Base-by-base conservation (phyloP, 305 asterid genomes). In the Ilex paraguariensis region DNA sequence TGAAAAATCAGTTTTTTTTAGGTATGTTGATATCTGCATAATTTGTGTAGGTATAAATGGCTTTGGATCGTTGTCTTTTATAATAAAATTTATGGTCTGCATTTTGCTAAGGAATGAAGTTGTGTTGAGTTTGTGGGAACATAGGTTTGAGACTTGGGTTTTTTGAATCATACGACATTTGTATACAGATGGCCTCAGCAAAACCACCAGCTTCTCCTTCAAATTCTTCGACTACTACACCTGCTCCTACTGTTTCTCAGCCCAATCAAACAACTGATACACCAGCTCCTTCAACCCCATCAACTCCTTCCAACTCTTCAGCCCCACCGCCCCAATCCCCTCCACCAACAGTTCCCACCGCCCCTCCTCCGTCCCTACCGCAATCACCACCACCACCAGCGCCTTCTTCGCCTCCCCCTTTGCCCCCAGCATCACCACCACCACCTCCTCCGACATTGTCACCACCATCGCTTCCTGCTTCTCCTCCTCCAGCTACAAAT, bases 321-420 rank as follows among this genome's bases (percentile, higher is more conserved):
- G 70, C 83, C 17, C 82, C 95, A 11, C 85, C 88, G 36, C 86
- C 84, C 31, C 61, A 61, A 45, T 61, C 82, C 17, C 64, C 84
- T 59, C 80, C 80, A 3, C 78, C 83, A 8, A 14, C 59, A 1
- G 44, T 75, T 7, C 73, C 83, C 0, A 76, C 77, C 12, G 57
- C 83, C 0, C 54, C 77, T 13, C 64, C 82, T 1, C 52, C 65
- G 7, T 60, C 80, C 0, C 65, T 62, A 6, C 67, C 70, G 10
- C 57, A 70, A 5, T 28, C 70, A 5, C 66, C 64, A 6, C 62
- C 81, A 7, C 49, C 75, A 5, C 70, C 76, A 8, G 57, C 69
- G 7, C 73, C 79, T 42, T 31, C 63, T 57, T 36, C 77, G 57
- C 83, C 64, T 2, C 78, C 69, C 1, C 79, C 81, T 53, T 48